Base-by-base conservation (phyloP, 2,329 filamentous ascomycete species). In the Didymella glomerata region DNA sequence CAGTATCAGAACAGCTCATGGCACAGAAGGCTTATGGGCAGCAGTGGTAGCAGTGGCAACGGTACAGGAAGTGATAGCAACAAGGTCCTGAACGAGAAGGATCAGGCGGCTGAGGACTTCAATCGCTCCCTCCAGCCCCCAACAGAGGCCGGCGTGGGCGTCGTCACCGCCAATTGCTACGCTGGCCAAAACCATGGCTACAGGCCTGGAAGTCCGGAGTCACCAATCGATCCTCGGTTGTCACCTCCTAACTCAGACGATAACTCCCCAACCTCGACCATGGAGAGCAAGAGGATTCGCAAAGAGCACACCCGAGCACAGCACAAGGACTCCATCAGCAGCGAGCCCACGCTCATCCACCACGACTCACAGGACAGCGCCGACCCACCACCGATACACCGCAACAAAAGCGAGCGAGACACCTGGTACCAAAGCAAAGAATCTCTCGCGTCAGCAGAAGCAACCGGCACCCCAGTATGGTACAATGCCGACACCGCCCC, bases 1-100 rank as follows among this genome's bases (percentile, higher is more conserved):
- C 76, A 80, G 45, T 83, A 85, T 48, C 69, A 73, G 44, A 67
- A 73, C 40, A 68, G 62, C 18, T 66, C 64, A 6, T 73, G 70
- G 72, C 72, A 75, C 22, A 62, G 56, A 18, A 55, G 64, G 13
- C 41, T 68, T 3, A 40, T 70, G 47, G 59, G 60, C 28, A 67
- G 63, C 18, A 47, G 54, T 20, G 47, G 53, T 11, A 66, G 60
- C 32, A 63, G 53, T 27, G 61, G 63, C 2, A 65, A 59, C 11
- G 57, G 60, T 14, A 68, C 54, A 11, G 61, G 61, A 25, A 68
- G 57, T 18, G 60, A 60, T 27, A 46, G 48, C 18, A 51, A 57
- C 24, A 65, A 56, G 20, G 48, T 14, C 10, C 44, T 60, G 42
- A 60, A 44, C 14, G 60, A 62, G 22, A 54, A 65, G 48, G 34